Evolutionary conservation across 1,284 basidiomycete genomes (phyloP).

Genomic region (Rhodotorula sp.): DNA sequence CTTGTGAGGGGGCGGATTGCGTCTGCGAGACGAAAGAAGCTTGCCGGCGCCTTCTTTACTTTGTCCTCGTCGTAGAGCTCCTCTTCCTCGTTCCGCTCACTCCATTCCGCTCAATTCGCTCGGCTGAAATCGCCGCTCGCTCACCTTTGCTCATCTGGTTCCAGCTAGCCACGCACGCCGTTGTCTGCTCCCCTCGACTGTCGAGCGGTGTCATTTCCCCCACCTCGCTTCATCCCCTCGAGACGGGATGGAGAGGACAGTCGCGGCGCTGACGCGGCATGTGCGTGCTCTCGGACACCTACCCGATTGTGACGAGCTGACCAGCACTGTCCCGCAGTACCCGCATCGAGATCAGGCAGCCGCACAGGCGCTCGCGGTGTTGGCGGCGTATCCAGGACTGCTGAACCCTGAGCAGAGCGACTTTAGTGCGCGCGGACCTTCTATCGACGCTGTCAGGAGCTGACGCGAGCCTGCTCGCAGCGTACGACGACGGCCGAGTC

Average conservation of each 20-base stretch:
- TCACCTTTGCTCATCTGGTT: background rate
- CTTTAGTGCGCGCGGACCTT: constrained; percentile 17
- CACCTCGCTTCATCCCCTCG: background rate
- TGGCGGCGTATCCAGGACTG: constrained; percentile 15
- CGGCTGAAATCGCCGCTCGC: no score
- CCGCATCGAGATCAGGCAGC: constrained; percentile 26
- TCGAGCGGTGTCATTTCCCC: background rate
- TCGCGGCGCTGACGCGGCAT: constrained; percentile 6
- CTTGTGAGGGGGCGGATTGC: background rate
- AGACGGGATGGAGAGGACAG: background rate
- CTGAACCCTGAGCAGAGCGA: constrained; percentile 33
- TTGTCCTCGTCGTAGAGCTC: background rate
- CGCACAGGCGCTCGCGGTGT: constrained; percentile 22
- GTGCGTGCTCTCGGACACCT: background rate
- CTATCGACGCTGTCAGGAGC: no score
- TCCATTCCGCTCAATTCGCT: background rate
- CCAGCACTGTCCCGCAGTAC: constrained; percentile 16
- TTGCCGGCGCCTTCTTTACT: no score
- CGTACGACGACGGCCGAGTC: constrained; percentile 79
- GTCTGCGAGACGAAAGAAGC: background rate
- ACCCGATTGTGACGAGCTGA: background rate
- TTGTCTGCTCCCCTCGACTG: no score
- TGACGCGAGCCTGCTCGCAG: background rate
- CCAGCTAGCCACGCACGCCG: background rate
- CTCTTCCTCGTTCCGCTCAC: background rate